Conservation (phyloP, 768 basidiomycete species). For the Naganishia randhawae region DNA sequence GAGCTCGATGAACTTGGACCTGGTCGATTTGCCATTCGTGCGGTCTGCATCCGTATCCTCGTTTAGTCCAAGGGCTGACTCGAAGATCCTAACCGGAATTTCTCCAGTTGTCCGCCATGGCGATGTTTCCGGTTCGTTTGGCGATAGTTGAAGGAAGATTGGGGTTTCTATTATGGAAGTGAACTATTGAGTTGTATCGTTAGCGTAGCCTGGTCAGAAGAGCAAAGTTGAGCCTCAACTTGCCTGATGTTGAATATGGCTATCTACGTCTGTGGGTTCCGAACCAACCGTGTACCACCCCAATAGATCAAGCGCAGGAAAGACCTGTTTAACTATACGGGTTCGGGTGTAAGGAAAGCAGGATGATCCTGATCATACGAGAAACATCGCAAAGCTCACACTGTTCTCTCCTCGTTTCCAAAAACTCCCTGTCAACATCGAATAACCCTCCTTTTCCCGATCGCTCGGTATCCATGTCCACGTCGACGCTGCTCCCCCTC, state of each 20-base stretch:
- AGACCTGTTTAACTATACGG: constrained; percentile 86
- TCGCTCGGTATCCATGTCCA: constrained; percentile 42
- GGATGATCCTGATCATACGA: neutral
- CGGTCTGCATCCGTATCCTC: constrained; percentile 60
- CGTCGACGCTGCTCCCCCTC: constrained; percentile 54
- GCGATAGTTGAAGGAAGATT: constrained; percentile 66
- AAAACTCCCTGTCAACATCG: constrained; percentile 72
- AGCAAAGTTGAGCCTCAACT: constrained; percentile 11
- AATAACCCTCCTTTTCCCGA: neutral
- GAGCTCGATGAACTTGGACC: constrained; percentile 66
- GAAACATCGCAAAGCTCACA: constrained; percentile 56
- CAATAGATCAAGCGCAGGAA: constrained; percentile 93
- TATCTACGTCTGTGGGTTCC: constrained; percentile 69
- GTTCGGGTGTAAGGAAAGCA: neutral
- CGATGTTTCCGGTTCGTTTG: constrained; percentile 53
- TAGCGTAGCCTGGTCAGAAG: neutral
- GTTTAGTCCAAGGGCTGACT: constrained; percentile 72
- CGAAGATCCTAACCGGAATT: constrained; percentile 89
- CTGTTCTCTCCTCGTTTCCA: constrained; percentile 78
- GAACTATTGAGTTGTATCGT: constrained; percentile 58
- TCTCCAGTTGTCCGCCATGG: constrained; percentile 44
- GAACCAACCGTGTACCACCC: constrained; percentile 93
- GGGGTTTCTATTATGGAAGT: constrained; percentile 80
- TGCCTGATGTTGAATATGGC: constrained; percentile 81
- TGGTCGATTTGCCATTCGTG: constrained; percentile 49